Percentiles rank a stretch among this genome's conserved stretches.
These are phyloP conservation scores for Chrysanthemum makinoi DNA, from an alignment of 129 eudicot species.

Conservation along the genomic window DNA sequence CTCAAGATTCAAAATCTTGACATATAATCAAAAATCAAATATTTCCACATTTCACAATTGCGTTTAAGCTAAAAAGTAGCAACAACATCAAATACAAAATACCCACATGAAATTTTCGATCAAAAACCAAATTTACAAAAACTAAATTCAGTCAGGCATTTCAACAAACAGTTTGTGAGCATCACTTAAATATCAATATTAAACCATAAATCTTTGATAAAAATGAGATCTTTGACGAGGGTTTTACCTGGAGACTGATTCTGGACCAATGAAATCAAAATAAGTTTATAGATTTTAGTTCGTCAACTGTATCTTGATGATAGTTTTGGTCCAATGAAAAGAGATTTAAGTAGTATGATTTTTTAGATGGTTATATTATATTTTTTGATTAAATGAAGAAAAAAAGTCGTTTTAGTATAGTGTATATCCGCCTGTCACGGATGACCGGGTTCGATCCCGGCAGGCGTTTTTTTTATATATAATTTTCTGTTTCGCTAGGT, in stretches of 20 bases:
- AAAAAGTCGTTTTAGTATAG: neutral
- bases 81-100: neutral
- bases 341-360: too few relatives aligned
- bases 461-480: neutral
- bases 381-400: too few relatives aligned
- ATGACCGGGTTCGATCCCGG: constrained; percentile 89
- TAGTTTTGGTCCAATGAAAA: constrained; percentile 10
- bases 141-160: constrained; percentile 23
- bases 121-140: neutral
- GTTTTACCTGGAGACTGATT: constrained; percentile 24
- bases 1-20: neutral
- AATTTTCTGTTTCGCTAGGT: too few relatives aligned
- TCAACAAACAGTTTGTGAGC: constrained; percentile 27
- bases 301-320: neutral
- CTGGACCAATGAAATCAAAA: neutral
- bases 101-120: neutral
- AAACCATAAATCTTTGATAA: neutral
- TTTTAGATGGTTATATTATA: too few relatives aligned
- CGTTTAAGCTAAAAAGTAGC: neutral
- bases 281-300: neutral
- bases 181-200: neutral
- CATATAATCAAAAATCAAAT: neutral
- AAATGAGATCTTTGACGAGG: constrained; percentile 8
- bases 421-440: constrained; percentile 18
- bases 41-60: neutral